A percentile compares a stretch with the other conserved stretches of the same genome.
Conservation (phyloP, 2,329 filamentous ascomycete species). For the Boeremia lycopersici region DNA sequence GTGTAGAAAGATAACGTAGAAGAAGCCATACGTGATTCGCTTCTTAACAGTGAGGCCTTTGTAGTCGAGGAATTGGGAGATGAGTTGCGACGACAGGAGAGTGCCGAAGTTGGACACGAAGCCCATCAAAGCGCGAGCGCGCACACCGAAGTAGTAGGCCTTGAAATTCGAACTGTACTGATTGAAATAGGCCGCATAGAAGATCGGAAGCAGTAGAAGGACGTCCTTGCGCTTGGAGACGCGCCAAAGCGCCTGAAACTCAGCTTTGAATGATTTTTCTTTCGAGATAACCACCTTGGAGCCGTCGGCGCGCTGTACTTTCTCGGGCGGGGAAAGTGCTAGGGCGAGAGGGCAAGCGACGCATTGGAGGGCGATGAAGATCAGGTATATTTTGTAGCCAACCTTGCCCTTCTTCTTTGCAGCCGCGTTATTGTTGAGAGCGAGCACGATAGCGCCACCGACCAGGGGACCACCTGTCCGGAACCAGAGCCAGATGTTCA, state of each 20-base stretch:
- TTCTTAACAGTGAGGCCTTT: constrained; percentile 47
- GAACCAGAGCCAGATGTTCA: constrained; percentile 59
- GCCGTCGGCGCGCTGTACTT: constrained; percentile 52
- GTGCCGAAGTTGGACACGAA: constrained; percentile 52
- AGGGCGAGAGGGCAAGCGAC: constrained; percentile 48
- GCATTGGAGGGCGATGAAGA: constrained; percentile 52
- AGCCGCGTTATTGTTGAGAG: constrained; percentile 47
- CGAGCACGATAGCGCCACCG: constrained; percentile 56
- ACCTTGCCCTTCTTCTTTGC: constrained; percentile 44
- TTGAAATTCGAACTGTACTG: constrained; percentile 57
- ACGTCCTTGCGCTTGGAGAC: constrained; percentile 41
- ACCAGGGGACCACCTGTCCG: constrained; percentile 57
- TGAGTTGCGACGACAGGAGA: constrained; percentile 54
- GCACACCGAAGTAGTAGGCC: constrained; percentile 55
- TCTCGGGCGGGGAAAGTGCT: constrained; percentile 49
- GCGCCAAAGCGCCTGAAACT: constrained; percentile 48
- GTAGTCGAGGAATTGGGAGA: constrained; percentile 55
- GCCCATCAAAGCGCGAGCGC: constrained; percentile 56
- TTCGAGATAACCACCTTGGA: constrained; percentile 47
- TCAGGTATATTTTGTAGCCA: constrained; percentile 49
- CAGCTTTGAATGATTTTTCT: constrained; percentile 49
- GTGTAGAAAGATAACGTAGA: constrained; percentile 54
- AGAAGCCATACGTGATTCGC: constrained; percentile 54
- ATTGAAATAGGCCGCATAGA: constrained; percentile 55
- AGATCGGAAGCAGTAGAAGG: constrained; percentile 51